Base-by-base conservation (phyloP, 2,329 filamentous ascomycete genomes). In the Penicillium janthinellum region DNA sequence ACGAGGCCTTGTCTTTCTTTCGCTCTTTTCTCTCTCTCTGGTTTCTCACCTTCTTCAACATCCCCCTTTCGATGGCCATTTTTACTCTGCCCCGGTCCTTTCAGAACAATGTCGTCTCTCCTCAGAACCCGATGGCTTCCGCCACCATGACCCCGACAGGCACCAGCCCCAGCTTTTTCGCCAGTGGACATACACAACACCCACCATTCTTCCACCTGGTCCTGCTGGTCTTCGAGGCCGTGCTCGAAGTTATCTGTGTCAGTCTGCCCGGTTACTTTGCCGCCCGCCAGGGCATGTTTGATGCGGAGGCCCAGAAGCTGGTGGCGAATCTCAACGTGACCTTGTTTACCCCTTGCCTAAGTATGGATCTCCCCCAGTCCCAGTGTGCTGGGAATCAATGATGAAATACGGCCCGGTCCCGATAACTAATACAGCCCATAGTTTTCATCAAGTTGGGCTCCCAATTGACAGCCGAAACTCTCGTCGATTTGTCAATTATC, bases 371-470 rank as follows among this genome's bases (percentile, higher is more conserved):
- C 34, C 42, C 14, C 14, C 17, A 17, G 17, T 17, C 17, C 17
- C 17, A 17, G 17, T 17, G 17, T 17, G 17, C 17, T 17, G 17
- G 17, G 17, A 17, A 17, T 17, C 17, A 17, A 17, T n/a, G 28
- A 34, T 28, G 45, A 34, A 11, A 34, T 12, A 11, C 10, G 22
- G 5, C 17, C 25, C 20, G 35, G 28, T 44, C n/a, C 41, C 52
- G 12, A 17, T 34, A 37, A 42, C 56, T 58, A 42, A 53, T 25
- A 15, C 39, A 6, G 15, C 44, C 15, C 42, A 28, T 64, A 95
- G 92, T 99, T 76, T 99, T 98, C 77, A 96, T 91, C 15, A 99
- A 99, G 78, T 85, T 99, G 41, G 95, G 93, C 6, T 96, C 92
- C 1, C 94, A 99, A 77, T 84, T 99, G 59, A 96, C 90, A 48